phyloP scores from a whole-genome alignment of 176 grass and related monocot species.

The Saccharum spontaneum region DNA sequence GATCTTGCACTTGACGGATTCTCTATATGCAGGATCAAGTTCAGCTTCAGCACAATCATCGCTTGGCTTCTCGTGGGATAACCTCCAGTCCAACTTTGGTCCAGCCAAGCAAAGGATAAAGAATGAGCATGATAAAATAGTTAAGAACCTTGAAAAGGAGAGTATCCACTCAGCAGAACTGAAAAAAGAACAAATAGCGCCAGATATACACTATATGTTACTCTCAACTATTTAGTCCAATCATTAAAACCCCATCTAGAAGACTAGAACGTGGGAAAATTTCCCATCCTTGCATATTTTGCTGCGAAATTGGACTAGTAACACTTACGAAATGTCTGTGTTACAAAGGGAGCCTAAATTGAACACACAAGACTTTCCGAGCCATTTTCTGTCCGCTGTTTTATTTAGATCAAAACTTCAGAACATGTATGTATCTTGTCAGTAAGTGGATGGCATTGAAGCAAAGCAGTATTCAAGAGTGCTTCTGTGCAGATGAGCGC shows the following conservation, averaged over 20 bases:
- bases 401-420: neutral
- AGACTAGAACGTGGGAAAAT: too few relatives aligned
- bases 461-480: too few relatives aligned
- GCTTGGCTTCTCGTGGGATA: constrained; percentile 62
- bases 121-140: constrained; percentile 8
- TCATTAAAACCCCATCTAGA: too few relatives aligned
- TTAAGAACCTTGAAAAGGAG: neutral
- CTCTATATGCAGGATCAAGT: constrained; percentile 61
- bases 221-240: too few relatives aligned
- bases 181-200: neutral
- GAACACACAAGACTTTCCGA: neutral
- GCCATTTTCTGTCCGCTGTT: neutral
- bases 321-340: too few relatives aligned
- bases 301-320: too few relatives aligned
- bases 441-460: too few relatives aligned
- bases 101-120: constrained; percentile 18
- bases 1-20: constrained; percentile 87
- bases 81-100: constrained; percentile 84
- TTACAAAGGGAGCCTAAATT: neutral
- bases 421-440: too few relatives aligned
- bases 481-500: too few relatives aligned
- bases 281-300: too few relatives aligned
- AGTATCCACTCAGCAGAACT: neutral
- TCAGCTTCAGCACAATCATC: constrained; percentile 56
- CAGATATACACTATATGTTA: too few relatives aligned